Evolutionary conservation across 2,329 filamentous ascomycete species (phyloP).

Genomic region (Monosporascus sp.): DNA sequence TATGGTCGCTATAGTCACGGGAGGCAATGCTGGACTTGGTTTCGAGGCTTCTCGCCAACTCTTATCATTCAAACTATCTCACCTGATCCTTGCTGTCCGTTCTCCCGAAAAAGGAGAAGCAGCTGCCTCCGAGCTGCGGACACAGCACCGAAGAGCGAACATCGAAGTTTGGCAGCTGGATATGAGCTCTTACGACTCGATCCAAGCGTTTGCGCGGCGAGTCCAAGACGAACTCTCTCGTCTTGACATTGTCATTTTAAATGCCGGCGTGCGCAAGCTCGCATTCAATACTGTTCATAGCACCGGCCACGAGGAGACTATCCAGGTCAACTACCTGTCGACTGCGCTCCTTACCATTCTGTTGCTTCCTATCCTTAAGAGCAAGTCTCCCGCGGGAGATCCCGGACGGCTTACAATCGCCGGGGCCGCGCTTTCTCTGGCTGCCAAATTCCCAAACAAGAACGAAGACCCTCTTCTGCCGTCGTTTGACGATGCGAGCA

Average conservation of each 20-base stretch:
- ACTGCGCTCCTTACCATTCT: slow-evolving; percentile 28
- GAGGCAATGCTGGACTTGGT: slow-evolving; percentile 43
- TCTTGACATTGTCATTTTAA: slow-evolving; percentile 40
- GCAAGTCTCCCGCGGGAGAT: slow-evolving; percentile 4
- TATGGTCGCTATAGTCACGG: slow-evolving; percentile 42
- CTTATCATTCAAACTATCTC: slow-evolving; percentile 30
- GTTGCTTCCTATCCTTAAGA: slow-evolving; percentile 28
- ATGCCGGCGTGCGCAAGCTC: slow-evolving; percentile 33
- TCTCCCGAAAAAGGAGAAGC: slow-evolving; percentile 34
- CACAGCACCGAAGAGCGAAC: slow-evolving; percentile 22
- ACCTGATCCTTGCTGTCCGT: slow-evolving; percentile 43
- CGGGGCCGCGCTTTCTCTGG: slow-evolving; percentile 6
- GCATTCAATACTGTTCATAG: slow-evolving; percentile 16
- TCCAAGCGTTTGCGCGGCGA: slow-evolving; percentile 34
- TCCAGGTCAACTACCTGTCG: slow-evolving; percentile 36
- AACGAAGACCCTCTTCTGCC: slow-evolving; percentile 18
- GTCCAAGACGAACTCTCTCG: slow-evolving; percentile 24
- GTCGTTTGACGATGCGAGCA: slow-evolving; percentile 24
- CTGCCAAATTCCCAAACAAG: slow-evolving; percentile 18
- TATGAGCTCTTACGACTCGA: slow-evolving; percentile 38
- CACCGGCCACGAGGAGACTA: slow-evolving; percentile 32
- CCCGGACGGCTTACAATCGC: slow-evolving; percentile 7
- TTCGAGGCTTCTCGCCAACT: slow-evolving; percentile 37
- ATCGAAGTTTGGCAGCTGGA: slow-evolving; percentile 48
- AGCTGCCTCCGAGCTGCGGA: slow-evolving; percentile 29